A percentile compares a stretch with the other conserved stretches of the same genome.
Conservation (phyloP, 2,329 filamentous ascomycete genomes). For the Pyricularia grisea region DNA sequence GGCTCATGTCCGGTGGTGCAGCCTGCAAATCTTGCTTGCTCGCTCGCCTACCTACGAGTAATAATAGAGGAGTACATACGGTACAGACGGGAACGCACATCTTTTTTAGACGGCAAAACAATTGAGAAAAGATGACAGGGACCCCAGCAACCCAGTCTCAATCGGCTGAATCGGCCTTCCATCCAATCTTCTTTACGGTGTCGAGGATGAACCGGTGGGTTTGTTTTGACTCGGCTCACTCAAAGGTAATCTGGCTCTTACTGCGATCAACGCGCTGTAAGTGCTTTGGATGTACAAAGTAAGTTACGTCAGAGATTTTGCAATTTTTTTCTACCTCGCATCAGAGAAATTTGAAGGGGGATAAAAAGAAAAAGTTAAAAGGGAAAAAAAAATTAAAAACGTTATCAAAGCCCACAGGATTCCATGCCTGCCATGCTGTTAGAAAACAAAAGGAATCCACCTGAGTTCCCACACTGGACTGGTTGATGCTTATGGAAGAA, state of each 20-base stretch:
- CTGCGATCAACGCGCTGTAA: background rate
- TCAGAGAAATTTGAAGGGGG: too few species aligned
- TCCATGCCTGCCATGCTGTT: background rate
- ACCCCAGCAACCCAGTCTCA: background rate
- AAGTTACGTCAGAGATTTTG: background rate
- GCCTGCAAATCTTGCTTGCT: background rate
- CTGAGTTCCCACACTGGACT: background rate
- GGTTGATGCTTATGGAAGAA: background rate
- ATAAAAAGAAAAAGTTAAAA: background rate
- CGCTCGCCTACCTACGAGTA: background rate
- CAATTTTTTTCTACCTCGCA: too few species aligned
- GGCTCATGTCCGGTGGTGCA: background rate
- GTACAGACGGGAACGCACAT: background rate
- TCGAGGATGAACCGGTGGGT: background rate
- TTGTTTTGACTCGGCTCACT: background rate
- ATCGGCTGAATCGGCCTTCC: background rate
- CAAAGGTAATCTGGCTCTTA: background rate
- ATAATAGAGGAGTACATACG: too few species aligned
- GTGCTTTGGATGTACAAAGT: background rate
- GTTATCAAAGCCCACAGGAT: background rate
- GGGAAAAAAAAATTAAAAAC: background rate
- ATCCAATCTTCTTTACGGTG: background rate
- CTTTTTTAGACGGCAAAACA: background rate
- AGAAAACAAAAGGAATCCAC: background rate
- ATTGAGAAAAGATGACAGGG: background rate